phyloP scores from a whole-genome alignment of 768 basidiomycete species.

The Pleurotus salmoneostramineus region DNA sequence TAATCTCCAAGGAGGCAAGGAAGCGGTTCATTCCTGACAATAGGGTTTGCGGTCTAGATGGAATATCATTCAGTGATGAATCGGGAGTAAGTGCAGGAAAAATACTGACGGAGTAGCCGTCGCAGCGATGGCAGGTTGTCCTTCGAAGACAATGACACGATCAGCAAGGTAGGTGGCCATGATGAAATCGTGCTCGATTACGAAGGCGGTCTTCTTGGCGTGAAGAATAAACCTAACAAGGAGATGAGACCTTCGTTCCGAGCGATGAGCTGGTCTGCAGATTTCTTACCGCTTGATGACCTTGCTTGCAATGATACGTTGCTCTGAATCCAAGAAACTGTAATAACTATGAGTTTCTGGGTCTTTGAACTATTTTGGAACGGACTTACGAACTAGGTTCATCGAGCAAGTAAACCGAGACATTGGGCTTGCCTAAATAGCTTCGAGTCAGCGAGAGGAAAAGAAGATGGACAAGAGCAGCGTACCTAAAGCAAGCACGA shows the following conservation, averaged over 20 bases:
- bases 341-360: neutral
- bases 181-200: constrained; percentile 99
- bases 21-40: constrained; percentile 98
- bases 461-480: neutral
- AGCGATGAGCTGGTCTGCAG: constrained; percentile 6
- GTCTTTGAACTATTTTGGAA: neutral
- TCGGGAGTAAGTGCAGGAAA: neutral
- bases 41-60: constrained; percentile 81
- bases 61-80: constrained; percentile 1
- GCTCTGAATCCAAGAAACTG: constrained; percentile 96
- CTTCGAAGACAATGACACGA: constrained; percentile 91
- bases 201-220: constrained; percentile 95
- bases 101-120: constrained; percentile 82
- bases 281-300: constrained; percentile 85
- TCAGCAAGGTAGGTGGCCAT: constrained; percentile 99
- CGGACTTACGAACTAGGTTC: constrained; percentile 79
- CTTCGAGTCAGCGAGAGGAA: constrained; percentile 10
- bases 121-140: constrained; percentile 80
- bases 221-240: constrained; percentile 80
- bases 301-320: constrained; percentile 97
- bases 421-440: constrained; percentile 62
- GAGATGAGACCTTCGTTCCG: neutral
- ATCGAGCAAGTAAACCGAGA: constrained; percentile 90
- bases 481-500: constrained; percentile 84
- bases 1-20: constrained; percentile 92